Conservation (phyloP, 176 grass and related monocot species). For the Musa troglodytarum region DNA sequence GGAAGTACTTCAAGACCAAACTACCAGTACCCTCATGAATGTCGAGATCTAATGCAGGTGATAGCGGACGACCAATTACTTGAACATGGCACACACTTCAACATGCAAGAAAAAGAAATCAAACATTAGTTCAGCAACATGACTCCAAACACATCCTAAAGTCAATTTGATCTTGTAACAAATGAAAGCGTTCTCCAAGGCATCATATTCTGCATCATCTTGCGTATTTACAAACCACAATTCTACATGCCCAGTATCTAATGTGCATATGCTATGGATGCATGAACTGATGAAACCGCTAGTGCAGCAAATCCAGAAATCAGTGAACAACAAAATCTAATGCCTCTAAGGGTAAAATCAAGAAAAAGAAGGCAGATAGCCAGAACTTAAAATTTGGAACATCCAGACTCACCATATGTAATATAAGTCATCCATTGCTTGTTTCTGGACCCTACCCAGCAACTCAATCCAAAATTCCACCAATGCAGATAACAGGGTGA, state of each 20-base stretch:
- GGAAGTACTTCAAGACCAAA: slow-evolving; percentile 53
- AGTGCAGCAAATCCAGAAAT: background rate
- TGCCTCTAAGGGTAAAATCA: background rate
- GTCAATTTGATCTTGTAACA: too few species aligned
- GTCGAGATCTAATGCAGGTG: slow-evolving; percentile 43
- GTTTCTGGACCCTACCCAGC: slow-evolving; percentile 57
- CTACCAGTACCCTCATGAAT: slow-evolving; percentile 9
- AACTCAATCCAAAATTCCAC: slow-evolving; percentile 76
- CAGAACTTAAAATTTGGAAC: background rate
- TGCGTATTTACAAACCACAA: too few species aligned
- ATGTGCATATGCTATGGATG: background rate
- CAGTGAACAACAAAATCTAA: too few species aligned
- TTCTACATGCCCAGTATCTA: background rate
- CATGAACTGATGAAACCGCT: background rate
- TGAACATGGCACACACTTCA: slow-evolving; percentile 62
- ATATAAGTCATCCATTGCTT: slow-evolving; percentile 44
- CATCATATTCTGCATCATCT: too few species aligned
- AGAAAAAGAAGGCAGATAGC: background rate
- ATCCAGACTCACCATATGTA: slow-evolving; percentile 73
- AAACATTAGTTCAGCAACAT: background rate
- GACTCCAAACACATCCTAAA: too few species aligned
- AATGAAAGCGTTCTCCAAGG: too few species aligned
- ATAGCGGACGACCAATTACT: slow-evolving; percentile 53
- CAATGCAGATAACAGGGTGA: slow-evolving; percentile 55
- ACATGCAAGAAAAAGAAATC: slow-evolving; percentile 15